Percentiles rank a stretch among this genome's conserved stretches.
phyloP scores from a whole-genome alignment of 306 rosid species.

The Glycine tomentella region DNA sequence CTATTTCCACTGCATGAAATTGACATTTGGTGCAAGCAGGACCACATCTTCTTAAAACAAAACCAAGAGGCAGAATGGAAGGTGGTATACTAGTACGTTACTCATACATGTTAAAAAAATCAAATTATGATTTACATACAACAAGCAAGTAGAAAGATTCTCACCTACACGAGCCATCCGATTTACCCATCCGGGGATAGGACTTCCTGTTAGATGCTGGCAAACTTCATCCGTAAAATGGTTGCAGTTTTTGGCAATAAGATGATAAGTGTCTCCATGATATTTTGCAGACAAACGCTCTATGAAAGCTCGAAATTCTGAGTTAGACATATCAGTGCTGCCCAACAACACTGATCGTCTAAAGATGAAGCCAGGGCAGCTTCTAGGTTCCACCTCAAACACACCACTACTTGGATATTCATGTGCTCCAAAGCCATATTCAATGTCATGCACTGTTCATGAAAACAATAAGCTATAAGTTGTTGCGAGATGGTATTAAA shows the following conservation, averaged over 20 bases:
- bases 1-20: conserved; percentile 29
- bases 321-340: conserved; percentile 75
- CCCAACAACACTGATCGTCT: conserved; percentile 84
- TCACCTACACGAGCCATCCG: conserved; percentile 91
- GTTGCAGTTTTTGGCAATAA: conserved; percentile 95
- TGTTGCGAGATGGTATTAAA: conserved; percentile 34
- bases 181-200: conserved; percentile 97
- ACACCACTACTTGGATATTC: conserved; percentile 90
- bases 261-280: conserved; percentile 95
- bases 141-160: conserved; percentile 46
- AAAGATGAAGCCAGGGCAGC: conserved; percentile 95
- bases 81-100: conserved; percentile 22
- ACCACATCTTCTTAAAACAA: conserved; percentile 16
- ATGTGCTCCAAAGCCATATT: conserved; percentile 95
- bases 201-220: conserved; percentile 79
- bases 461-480: conserved; percentile 49
- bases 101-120: conserved; percentile 1
- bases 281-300: conserved; percentile 79
- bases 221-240: conserved; percentile 93
- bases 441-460: conserved; percentile 79
- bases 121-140: conserved; percentile 28
- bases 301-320: conserved; percentile 79
- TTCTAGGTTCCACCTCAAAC: conserved; percentile 95
- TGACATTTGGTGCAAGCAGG: conserved; percentile 30
- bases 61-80: conserved; percentile 18